These are phyloP conservation scores for Omphalotus olearius DNA, from an alignment of 1,284 basidiomycete species.

Conservation along the genomic window DNA sequence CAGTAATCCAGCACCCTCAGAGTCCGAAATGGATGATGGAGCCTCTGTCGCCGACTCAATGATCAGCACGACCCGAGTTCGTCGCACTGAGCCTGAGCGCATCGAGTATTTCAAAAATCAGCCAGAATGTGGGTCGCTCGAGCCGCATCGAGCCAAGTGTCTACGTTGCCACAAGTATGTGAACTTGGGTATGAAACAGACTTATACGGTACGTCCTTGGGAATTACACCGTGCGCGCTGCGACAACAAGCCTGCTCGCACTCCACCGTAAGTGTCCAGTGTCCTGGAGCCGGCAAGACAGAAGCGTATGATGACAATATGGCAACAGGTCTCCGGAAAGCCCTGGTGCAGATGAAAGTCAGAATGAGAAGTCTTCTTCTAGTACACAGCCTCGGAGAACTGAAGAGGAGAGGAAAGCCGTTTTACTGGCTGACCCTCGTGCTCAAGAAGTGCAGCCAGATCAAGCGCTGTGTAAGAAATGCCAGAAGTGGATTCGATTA, in stretches of 20 bases:
- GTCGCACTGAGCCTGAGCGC: slow-evolving; percentile 55
- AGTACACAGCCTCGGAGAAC: slow-evolving; percentile 20
- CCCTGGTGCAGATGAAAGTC: slow-evolving; percentile 20
- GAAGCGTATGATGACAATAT: too few species aligned
- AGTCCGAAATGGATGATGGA: slow-evolving; percentile 38
- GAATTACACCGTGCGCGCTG: slow-evolving; percentile 49
- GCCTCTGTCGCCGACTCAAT: slow-evolving; percentile 46
- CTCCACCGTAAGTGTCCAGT: too few species aligned
- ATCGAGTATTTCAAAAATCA: slow-evolving; percentile 58
- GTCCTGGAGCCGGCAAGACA: too few species aligned
- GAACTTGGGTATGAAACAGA: slow-evolving; percentile 45
- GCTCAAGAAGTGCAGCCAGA: slow-evolving; percentile 44
- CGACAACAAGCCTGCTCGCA: slow-evolving; percentile 29
- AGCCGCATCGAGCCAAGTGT: slow-evolving; percentile 51
- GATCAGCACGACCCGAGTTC: slow-evolving; percentile 33
- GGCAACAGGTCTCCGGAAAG: neutral
- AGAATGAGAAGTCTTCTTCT: slow-evolving; percentile 23
- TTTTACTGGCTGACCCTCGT: slow-evolving; percentile 49
- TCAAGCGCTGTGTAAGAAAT: slow-evolving; percentile 52
- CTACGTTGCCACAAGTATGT: slow-evolving; percentile 51
- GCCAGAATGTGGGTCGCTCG: slow-evolving; percentile 45
- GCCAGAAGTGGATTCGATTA: slow-evolving; percentile 57
- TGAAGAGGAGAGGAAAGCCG: slow-evolving; percentile 43
- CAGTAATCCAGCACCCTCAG: slow-evolving; percentile 20
- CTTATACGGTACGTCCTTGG: slow-evolving; percentile 57